These are phyloP conservation scores for Corchorus capsularis DNA, from an alignment of 345 rosid genomes.

Conservation along the genomic window DNA sequence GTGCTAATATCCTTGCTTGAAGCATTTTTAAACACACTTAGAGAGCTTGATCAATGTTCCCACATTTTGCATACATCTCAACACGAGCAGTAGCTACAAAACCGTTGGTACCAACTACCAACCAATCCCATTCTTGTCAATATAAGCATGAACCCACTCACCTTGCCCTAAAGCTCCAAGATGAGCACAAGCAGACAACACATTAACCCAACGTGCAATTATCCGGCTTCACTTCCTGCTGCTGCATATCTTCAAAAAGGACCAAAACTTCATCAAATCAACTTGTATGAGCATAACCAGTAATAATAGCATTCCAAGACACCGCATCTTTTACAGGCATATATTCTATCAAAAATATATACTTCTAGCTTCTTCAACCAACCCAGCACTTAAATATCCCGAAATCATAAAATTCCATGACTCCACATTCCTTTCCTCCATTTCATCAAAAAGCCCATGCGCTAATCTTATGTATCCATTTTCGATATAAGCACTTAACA, in stretches of 20 bases:
- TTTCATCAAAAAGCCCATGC: constrained; percentile 42
- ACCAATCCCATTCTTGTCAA: constrained; percentile 42
- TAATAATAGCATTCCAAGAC: constrained; percentile 49
- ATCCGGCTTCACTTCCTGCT: constrained; percentile 37
- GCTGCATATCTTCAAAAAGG: constrained; percentile 45
- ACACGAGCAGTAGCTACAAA: constrained; percentile 53
- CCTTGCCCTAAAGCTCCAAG: constrained; percentile 50
- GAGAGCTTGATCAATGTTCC: constrained; percentile 49
- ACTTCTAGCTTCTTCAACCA: constrained; percentile 36
- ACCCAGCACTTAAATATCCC: constrained; percentile 37
- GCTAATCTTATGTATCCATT: constrained; percentile 39
- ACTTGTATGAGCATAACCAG: constrained; percentile 36
- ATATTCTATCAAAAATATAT: constrained; percentile 38
- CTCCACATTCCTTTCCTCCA: constrained; percentile 45
- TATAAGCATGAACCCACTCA: constrained; percentile 48
- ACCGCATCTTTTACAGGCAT: constrained; percentile 45
- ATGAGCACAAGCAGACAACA: constrained; percentile 50
- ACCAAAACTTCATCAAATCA: constrained; percentile 37
- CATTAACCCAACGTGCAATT: constrained; percentile 46
- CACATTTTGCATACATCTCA: constrained; percentile 61
- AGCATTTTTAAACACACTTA: constrained; percentile 40
- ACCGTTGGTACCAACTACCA: constrained; percentile 31
- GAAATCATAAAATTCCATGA: constrained; percentile 62
- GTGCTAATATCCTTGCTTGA: constrained; percentile 43
- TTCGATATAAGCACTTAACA: constrained; percentile 45